Conservation (phyloP, 106 monocot genomes). For the Allium fistulosum region DNA sequence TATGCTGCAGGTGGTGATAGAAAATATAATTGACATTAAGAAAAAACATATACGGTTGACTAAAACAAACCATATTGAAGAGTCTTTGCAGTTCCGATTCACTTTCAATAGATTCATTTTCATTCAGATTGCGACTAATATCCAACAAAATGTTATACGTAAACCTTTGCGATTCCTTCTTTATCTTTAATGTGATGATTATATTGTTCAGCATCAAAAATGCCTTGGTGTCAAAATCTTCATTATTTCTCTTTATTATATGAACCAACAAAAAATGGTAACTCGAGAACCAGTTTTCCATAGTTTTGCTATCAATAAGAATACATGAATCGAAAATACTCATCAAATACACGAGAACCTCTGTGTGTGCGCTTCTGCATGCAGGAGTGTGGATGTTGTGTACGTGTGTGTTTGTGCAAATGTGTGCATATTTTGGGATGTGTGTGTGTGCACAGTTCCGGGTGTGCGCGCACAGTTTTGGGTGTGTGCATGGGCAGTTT, state of each 20-base stretch:
- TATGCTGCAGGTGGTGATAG: too few species aligned
- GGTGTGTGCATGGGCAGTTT: too few species aligned
- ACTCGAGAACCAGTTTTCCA: slow-evolving; percentile 61
- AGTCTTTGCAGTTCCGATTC: slow-evolving; percentile 47
- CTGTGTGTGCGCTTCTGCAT: too few species aligned
- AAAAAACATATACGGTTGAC: too few species aligned
- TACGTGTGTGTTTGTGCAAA: too few species aligned
- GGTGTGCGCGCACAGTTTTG: too few species aligned
- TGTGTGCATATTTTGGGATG: too few species aligned
- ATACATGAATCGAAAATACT: slow-evolving; percentile 38
- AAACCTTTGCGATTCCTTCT: slow-evolving; percentile 69
- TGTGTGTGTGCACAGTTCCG: too few species aligned
- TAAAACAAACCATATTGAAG: slow-evolving; percentile 57
- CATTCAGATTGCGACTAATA: slow-evolving; percentile 51
- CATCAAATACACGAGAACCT: slow-evolving; percentile 16
- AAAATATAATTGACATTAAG: too few species aligned
- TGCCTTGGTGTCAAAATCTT: slow-evolving; percentile 33
- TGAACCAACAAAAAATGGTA: slow-evolving; percentile 59
- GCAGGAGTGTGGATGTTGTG: too few species aligned
- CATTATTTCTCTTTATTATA: slow-evolving; percentile 61
- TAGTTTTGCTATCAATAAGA: slow-evolving; percentile 17
- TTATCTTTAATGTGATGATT: slow-evolving; percentile 74
- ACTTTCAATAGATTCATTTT: slow-evolving; percentile 15
- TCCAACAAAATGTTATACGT: slow-evolving; percentile 70
- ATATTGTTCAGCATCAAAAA: slow-evolving; percentile 88